phyloP scores from a whole-genome alignment of 441 rosid genomes.

The Biscutella laevigata region DNA sequence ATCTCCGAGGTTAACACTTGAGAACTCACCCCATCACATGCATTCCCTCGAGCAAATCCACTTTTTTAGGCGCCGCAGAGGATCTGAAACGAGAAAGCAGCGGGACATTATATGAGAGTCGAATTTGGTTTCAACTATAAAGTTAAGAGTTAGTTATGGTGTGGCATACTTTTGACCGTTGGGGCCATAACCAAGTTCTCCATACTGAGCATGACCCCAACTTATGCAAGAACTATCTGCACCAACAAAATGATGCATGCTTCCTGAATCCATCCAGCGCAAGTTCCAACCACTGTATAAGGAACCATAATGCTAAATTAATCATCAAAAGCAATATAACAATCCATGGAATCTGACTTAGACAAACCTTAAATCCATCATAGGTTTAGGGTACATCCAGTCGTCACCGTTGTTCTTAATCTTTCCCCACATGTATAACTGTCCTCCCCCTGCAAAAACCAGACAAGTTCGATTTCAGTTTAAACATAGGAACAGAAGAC shows the following conservation, averaged over 20 bases:
- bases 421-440: conserved; percentile 99
- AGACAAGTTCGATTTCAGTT: neutral
- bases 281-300: conserved; percentile 83
- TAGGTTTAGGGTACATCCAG: conserved; percentile 99
- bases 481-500: neutral
- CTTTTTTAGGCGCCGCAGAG: conserved; percentile 86
- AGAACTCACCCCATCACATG: conserved; percentile 69
- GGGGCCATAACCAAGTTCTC: conserved; percentile 96
- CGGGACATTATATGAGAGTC: neutral
- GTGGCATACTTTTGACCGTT: conserved; percentile 63
- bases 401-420: conserved; percentile 83
- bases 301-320: neutral
- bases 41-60: conserved; percentile 83
- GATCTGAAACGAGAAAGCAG: conserved; percentile 45
- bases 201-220: conserved; percentile 89
- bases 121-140: neutral
- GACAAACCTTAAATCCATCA: conserved; percentile 87
- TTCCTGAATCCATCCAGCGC: conserved; percentile 96
- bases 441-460: conserved; percentile 72
- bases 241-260: conserved; percentile 93
- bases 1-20: neutral
- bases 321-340: neutral
- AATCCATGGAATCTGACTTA: neutral
- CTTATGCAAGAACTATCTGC: conserved; percentile 96
- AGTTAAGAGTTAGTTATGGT: neutral